Conservation (phyloP, 768 basidiomycete genomes). For the Gelatoporia subvermispora region DNA sequence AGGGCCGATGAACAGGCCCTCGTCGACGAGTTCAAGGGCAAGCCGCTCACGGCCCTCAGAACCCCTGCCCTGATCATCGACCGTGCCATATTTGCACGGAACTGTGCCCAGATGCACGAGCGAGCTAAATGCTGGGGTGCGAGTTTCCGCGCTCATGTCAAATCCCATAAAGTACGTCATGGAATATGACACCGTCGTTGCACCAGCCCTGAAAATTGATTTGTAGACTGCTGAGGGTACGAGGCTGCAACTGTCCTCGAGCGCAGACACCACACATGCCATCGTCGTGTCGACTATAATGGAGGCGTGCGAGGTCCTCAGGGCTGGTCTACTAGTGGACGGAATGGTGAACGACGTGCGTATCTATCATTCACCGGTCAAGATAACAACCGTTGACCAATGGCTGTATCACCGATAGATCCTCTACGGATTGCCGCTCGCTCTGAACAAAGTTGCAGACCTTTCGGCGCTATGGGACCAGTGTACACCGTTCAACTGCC, state of each 20-base stretch:
- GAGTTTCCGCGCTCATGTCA: slow-evolving; percentile 76
- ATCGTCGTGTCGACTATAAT: slow-evolving; percentile 79
- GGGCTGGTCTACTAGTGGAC: slow-evolving; percentile 63
- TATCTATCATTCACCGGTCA: slow-evolving; percentile 5
- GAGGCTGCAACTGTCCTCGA: slow-evolving; percentile 58
- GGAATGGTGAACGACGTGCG: slow-evolving; percentile 75
- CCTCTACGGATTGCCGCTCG: slow-evolving; percentile 74
- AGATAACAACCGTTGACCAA: not conserved
- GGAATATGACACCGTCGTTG: no score
- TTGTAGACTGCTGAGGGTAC: slow-evolving; percentile 67
- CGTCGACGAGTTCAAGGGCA: slow-evolving; percentile 52
- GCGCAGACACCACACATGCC: slow-evolving; percentile 47
- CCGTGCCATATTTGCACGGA: slow-evolving; percentile 61
- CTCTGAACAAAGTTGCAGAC: slow-evolving; percentile 66
- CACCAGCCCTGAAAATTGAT: not conserved
- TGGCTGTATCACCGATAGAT: slow-evolving; percentile 41
- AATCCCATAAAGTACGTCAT: slow-evolving; percentile 69
- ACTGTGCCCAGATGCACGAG: slow-evolving; percentile 70
- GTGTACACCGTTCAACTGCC: slow-evolving; percentile 49
- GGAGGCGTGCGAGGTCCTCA: slow-evolving; percentile 75
- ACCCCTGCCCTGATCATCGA: slow-evolving; percentile 82
- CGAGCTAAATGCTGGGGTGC: slow-evolving; percentile 65
- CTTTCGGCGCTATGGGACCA: slow-evolving; percentile 55
- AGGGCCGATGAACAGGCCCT: slow-evolving; percentile 47
- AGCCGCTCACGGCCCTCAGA: slow-evolving; percentile 49